These are phyloP conservation scores for Scenedesmus sp. DNA, from an alignment of 163 green algal species.

Conservation along the genomic window DNA sequence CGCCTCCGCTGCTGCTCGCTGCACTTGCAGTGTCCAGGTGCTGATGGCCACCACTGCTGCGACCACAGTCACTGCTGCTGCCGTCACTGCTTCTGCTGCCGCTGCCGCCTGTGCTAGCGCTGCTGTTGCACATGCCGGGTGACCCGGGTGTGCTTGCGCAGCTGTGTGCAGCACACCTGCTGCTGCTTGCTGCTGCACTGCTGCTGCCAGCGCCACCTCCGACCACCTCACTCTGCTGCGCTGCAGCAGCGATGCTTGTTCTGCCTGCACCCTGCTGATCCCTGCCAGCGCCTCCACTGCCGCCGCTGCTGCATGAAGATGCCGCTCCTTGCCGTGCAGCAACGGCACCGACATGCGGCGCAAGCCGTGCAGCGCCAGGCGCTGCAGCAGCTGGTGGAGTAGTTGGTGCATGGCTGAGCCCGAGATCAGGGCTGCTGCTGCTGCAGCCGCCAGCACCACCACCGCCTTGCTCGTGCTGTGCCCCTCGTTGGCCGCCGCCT, in stretches of 20 bases:
- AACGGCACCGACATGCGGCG: background rate
- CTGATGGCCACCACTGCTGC: background rate
- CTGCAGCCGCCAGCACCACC: background rate
- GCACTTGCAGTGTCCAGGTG: background rate
- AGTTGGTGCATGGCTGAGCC: background rate
- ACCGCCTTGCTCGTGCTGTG: no score
- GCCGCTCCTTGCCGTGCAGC: background rate
- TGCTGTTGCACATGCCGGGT: background rate
- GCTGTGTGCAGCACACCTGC: background rate
- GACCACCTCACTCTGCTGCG: background rate
- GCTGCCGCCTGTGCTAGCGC: background rate
- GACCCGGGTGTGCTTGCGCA: background rate
- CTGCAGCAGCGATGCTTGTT: background rate
- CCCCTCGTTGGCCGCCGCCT: no score
- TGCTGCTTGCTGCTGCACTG: slow-evolving; percentile 7
- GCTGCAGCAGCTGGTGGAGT: background rate
- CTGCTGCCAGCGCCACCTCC: background rate
- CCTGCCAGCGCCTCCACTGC: background rate
- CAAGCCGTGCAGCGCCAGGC: background rate
- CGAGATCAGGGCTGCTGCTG: background rate
- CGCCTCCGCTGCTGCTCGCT: background rate
- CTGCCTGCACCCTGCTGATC: background rate
- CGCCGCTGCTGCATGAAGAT: background rate
- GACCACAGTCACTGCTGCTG: background rate
- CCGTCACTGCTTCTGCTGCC: background rate